Conservation (phyloP, 2,329 filamentous ascomycete genomes). For the Cladosporium sp. region DNA sequence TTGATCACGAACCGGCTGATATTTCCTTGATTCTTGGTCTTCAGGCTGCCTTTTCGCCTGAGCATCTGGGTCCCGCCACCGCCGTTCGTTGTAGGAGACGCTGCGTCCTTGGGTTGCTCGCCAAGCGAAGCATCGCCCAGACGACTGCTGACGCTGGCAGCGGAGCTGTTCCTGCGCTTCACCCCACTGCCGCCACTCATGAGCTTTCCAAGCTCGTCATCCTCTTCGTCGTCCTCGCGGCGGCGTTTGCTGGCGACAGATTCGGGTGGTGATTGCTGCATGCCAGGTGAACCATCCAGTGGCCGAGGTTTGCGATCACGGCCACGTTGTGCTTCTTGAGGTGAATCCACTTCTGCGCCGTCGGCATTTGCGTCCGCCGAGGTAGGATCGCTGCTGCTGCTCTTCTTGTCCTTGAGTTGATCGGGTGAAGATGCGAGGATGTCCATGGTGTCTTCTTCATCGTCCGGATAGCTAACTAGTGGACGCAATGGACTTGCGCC, state of each 20-base stretch:
- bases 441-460: conserved; percentile 49
- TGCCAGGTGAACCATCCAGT: conserved; percentile 30
- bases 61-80: conserved; percentile 29
- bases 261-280: conserved; percentile 58
- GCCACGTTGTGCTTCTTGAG: conserved; percentile 19
- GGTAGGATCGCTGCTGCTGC: conserved; percentile 25
- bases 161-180: conserved; percentile 41
- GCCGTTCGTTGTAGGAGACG: conserved; percentile 16
- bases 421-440: conserved; percentile 46
- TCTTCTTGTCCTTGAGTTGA: conserved; percentile 29
- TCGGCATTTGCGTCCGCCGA: conserved; percentile 19
- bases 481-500: conserved; percentile 65
- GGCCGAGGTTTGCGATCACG: conserved; percentile 24
- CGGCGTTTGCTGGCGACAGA: conserved; percentile 83
- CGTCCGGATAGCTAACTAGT: conserved; percentile 84
- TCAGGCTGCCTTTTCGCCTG: conserved; percentile 41
- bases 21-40: conserved; percentile 40
- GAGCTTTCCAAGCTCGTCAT: conserved; percentile 85
- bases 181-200: conserved; percentile 41
- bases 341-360: conserved; percentile 14
- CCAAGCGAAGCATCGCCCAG: conserved; percentile 18
- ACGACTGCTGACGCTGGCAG: conserved; percentile 18
- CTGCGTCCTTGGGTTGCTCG: conserved; percentile 18
- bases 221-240: conserved; percentile 88
- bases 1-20: conserved; percentile 21